These are phyloP conservation scores for Exophiala alcalophila DNA, from an alignment of 2,329 filamentous ascomycete genomes.

Conservation along the genomic window DNA sequence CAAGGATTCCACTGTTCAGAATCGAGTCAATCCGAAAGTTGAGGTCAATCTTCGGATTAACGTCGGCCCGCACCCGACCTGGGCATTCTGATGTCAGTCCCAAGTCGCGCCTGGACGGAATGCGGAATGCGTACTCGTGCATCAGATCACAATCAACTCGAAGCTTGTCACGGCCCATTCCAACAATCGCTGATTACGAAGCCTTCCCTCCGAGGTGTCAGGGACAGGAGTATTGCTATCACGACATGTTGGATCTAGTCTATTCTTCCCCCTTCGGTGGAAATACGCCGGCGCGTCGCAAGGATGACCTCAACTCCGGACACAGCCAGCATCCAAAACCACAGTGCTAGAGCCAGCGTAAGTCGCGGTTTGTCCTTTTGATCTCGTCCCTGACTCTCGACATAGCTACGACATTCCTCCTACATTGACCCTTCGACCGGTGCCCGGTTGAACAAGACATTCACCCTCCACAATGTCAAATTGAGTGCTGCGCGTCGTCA, in stretches of 20 bases:
- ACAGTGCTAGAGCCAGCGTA: constrained; percentile 25
- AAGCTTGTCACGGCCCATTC: too few species aligned
- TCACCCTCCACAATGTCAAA: constrained; percentile 65
- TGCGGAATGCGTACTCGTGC: too few species aligned
- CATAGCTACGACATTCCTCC: constrained; percentile 73
- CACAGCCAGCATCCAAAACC: too few species aligned
- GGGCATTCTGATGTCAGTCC: too few species aligned
- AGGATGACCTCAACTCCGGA: background rate
- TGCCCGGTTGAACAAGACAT: constrained; percentile 74
- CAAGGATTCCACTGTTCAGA: too few species aligned
- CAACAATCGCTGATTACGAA: too few species aligned
- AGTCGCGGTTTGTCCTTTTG: background rate
- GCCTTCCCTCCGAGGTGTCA: too few species aligned
- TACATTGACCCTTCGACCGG: constrained; percentile 85
- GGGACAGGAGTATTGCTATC: background rate
- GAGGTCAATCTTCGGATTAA: too few species aligned
- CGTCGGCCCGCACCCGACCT: too few species aligned
- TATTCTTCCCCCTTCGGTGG: background rate
- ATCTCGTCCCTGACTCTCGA: background rate
- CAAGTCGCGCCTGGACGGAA: too few species aligned
- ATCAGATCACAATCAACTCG: too few species aligned
- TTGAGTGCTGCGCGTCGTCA: constrained; percentile 29
- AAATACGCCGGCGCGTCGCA: constrained; percentile 4
- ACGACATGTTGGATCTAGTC: background rate
- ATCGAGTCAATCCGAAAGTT: too few species aligned